phyloP scores from a whole-genome alignment of 768 basidiomycete species.

The Myochromella boudieri region DNA sequence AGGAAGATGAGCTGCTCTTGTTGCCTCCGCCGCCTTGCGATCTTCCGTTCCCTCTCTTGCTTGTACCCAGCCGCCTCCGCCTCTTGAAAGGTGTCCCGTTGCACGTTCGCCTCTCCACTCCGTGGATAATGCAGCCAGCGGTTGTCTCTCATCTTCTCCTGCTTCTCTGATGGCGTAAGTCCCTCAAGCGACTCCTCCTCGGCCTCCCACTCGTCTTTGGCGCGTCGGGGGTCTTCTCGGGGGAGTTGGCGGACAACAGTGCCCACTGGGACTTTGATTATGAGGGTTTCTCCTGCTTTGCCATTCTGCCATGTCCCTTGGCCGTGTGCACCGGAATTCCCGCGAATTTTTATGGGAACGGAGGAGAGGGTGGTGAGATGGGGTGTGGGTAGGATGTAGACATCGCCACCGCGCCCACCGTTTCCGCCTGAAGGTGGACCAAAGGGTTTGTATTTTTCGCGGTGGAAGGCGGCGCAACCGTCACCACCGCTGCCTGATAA shows the following conservation, averaged over 20 bases:
- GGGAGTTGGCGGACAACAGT: constrained; percentile 83
- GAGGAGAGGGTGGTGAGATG: constrained; percentile 76
- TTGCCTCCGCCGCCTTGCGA: constrained; percentile 41
- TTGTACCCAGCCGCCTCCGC: constrained; percentile 62
- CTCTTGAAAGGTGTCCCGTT: constrained; percentile 66
- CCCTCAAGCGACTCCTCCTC: constrained; percentile 60
- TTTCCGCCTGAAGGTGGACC: constrained; percentile 94
- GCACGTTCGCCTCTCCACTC: constrained; percentile 58
- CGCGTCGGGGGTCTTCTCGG: constrained; percentile 62
- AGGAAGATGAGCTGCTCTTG: constrained; percentile 46
- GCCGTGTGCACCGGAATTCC: constrained; percentile 66
- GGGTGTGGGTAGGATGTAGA: constrained; percentile 80
- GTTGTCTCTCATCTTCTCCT: constrained; percentile 58
- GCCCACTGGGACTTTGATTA: constrained; percentile 85
- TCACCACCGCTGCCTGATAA: constrained; percentile 83
- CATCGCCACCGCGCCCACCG: constrained; percentile 85
- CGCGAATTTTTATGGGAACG: constrained; percentile 68
- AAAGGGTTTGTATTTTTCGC: constrained; percentile 80
- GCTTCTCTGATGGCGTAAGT: constrained; percentile 46
- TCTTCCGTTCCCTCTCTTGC: constrained; percentile 61
- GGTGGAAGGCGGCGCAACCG: constrained; percentile 91
- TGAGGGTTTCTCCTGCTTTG: constrained; percentile 63
- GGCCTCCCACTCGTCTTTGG: constrained; percentile 70
- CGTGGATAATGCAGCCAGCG: constrained; percentile 85
- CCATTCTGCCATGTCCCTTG: constrained; percentile 90